Evolutionary conservation across 352 stramenopile species (phyloP).

Genomic region (Phytophthora colocasiae): DNA sequence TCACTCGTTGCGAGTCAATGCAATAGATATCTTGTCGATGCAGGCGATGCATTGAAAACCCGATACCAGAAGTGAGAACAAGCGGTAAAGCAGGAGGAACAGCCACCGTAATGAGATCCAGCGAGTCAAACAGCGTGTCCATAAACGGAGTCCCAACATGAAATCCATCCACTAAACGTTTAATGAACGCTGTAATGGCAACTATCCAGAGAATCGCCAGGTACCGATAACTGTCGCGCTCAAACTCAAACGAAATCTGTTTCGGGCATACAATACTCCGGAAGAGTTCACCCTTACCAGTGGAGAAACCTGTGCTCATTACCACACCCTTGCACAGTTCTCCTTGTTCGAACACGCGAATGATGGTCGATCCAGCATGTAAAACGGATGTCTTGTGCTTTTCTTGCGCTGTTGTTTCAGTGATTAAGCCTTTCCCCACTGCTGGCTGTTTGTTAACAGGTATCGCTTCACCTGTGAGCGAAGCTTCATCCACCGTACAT

Average conservation of each 20-base stretch:
- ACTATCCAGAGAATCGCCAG: slow-evolving; percentile 50
- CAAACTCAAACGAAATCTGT: slow-evolving; percentile 62
- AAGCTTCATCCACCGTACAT: slow-evolving; percentile 54
- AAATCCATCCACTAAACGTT: slow-evolving; percentile 41
- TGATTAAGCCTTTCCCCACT: slow-evolving; percentile 20
- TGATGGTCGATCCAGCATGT: slow-evolving; percentile 45
- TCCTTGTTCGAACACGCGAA: slow-evolving; percentile 11
- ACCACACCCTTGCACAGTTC: slow-evolving; percentile 48
- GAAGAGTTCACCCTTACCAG: slow-evolving; percentile 69
- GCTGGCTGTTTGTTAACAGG: slow-evolving; percentile 53
- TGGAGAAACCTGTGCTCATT: slow-evolving; percentile 63
- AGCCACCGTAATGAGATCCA: slow-evolving; percentile 73
- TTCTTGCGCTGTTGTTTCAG: slow-evolving; percentile 32
- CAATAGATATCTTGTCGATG: slow-evolving; percentile 54
- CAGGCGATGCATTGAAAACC: slow-evolving; percentile 58
- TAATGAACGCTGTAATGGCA: slow-evolving; percentile 60
- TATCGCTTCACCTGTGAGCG: slow-evolving; percentile 54
- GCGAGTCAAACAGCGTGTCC: slow-evolving; percentile 49
- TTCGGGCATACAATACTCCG: slow-evolving; percentile 70
- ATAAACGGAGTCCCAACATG: slow-evolving; percentile 25
- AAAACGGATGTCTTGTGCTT: slow-evolving; percentile 45
- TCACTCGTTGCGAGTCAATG: slow-evolving; percentile 66
- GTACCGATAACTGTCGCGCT: slow-evolving; percentile 75
- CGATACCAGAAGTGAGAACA: slow-evolving; percentile 61
- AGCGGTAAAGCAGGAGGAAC: slow-evolving; percentile 66